These are phyloP conservation scores for Cryptococcus jaspeensis DNA, from an alignment of 1,284 basidiomycete genomes.

Conservation along the genomic window DNA sequence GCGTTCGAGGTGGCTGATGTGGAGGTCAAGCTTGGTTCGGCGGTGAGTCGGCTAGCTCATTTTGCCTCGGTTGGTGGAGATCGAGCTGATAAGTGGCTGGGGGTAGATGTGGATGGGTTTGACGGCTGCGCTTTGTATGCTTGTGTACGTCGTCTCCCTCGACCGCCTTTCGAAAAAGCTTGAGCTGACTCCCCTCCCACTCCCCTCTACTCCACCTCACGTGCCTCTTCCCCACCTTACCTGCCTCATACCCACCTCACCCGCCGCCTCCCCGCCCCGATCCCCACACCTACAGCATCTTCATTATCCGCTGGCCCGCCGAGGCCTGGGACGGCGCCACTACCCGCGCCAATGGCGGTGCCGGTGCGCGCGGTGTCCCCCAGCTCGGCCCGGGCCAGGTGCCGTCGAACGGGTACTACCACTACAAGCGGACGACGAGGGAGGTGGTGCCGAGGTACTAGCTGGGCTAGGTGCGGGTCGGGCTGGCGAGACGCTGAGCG, in stretches of 20 bases:
- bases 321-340: slow-evolving; percentile 40
- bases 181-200: neutral
- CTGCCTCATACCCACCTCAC: neutral
- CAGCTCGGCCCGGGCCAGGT: slow-evolving; percentile 19
- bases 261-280: neutral
- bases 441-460: slow-evolving; percentile 38
- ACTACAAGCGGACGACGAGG: slow-evolving; percentile 47
- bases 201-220: neutral
- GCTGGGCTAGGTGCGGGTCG: neutral
- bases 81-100: neutral
- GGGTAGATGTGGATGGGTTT: slow-evolving; percentile 47
- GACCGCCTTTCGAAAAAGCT: neutral
- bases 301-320: slow-evolving; percentile 39
- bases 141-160: slow-evolving; percentile 35
- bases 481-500: neutral
- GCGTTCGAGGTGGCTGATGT: slow-evolving; percentile 27
- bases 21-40: slow-evolving; percentile 34
- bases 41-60: slow-evolving; percentile 20
- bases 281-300: slow-evolving; percentile 20
- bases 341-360: slow-evolving; percentile 24
- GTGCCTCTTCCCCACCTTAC: neutral
- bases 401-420: slow-evolving; percentile 43
- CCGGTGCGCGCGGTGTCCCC: slow-evolving; percentile 29
- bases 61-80: neutral
- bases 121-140: slow-evolving; percentile 29